Conservation (phyloP, 2,329 filamentous ascomycete species). For the Pestalotiopsis sp. region DNA sequence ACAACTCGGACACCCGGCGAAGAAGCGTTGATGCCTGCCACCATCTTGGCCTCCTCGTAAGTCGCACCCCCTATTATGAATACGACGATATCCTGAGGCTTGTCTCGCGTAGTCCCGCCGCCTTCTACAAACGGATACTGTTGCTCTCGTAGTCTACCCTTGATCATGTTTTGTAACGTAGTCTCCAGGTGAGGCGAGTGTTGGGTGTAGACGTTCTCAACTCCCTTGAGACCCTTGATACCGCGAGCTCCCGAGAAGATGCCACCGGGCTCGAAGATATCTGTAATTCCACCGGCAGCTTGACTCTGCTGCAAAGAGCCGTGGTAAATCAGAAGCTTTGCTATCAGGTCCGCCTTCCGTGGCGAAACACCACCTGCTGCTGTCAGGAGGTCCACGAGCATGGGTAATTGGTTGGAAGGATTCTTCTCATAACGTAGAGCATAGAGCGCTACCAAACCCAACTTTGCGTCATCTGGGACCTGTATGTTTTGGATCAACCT, state of each 20-base stretch:
- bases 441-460: constrained; percentile 91
- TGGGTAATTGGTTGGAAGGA: constrained; percentile 78
- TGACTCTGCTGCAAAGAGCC: constrained; percentile 81
- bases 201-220: constrained; percentile 98
- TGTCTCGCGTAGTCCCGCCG: constrained; percentile 83
- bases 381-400: constrained; percentile 83
- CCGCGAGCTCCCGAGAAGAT: constrained; percentile 89
- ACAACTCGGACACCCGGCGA: constrained; percentile 88
- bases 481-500: constrained; percentile 78
- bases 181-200: constrained; percentile 87
- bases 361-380: constrained; percentile 81
- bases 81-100: constrained; percentile 93
- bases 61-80: constrained; percentile 94
- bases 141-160: constrained; percentile 82
- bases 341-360: constrained; percentile 76
- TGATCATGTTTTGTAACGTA: constrained; percentile 90
- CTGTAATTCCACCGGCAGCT: constrained; percentile 77
- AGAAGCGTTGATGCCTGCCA: constrained; percentile 91
- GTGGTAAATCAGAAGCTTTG: constrained; percentile 83
- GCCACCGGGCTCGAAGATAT: constrained; percentile 88
- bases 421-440: constrained; percentile 90
- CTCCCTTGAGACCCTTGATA: constrained; percentile 93
- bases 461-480: constrained; percentile 80
- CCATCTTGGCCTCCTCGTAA: constrained; percentile 95
- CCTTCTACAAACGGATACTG: constrained; percentile 95